phyloP scores from a whole-genome alignment of 1,284 basidiomycete species.

The Somion occarium region DNA sequence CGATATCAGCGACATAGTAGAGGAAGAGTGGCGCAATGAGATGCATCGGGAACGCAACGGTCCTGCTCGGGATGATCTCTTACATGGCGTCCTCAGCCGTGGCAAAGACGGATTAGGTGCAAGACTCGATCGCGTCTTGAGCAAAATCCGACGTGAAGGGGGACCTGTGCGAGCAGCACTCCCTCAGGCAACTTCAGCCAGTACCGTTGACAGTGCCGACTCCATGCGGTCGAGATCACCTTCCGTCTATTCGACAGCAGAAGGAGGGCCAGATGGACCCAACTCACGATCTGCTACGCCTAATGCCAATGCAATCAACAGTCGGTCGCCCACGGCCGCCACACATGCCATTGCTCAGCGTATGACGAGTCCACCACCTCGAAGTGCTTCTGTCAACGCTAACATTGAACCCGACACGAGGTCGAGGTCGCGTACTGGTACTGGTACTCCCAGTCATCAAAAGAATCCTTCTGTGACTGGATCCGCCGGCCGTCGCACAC shows the following conservation, averaged over 20 bases:
- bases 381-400: constrained; percentile 18
- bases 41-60: constrained; percentile 23
- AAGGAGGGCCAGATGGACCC: constrained; percentile 17
- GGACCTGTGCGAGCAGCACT: constrained; percentile 15
- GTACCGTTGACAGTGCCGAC: constrained; percentile 24
- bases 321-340: constrained; percentile 5
- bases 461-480: neutral
- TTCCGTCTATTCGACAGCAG: constrained; percentile 57
- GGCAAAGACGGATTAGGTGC: constrained; percentile 59
- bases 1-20: constrained; percentile 90
- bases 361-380: constrained; percentile 17
- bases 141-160: constrained; percentile 59
- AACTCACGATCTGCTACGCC: constrained; percentile 25
- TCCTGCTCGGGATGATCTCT: constrained; percentile 48
- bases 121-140: constrained; percentile 75
- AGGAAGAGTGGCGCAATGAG: constrained; percentile 72
- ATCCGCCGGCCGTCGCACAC: neutral
- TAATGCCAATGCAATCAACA: constrained; percentile 18
- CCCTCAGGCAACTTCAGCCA: constrained; percentile 18
- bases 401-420: constrained; percentile 15
- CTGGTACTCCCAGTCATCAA: neutral
- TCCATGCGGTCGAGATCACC: constrained; percentile 39
- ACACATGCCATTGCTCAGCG: constrained; percentile 16
- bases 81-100: constrained; percentile 57
- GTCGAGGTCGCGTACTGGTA: constrained; percentile 17